Conservation (phyloP, 2,329 filamentous ascomycete species). For the Penicillium sp. region DNA sequence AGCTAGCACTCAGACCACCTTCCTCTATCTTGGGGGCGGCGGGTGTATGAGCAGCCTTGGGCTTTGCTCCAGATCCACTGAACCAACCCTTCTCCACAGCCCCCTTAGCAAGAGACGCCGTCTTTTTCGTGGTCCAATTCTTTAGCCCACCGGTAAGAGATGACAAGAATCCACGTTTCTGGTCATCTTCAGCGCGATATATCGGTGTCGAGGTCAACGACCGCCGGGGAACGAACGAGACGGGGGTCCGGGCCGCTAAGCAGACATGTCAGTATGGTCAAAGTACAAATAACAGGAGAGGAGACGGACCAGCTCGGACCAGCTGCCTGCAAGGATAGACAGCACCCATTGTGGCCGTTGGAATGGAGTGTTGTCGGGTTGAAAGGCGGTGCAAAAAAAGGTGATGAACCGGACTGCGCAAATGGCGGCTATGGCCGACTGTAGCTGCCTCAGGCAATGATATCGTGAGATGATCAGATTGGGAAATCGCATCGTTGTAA, state of each 20-base stretch:
- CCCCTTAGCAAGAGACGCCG: neutral
- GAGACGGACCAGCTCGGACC: slow-evolving; percentile 33
- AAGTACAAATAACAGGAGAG: neutral
- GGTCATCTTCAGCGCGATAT: slow-evolving; percentile 29
- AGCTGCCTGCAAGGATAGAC: slow-evolving; percentile 37
- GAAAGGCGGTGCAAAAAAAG: slow-evolving; percentile 30
- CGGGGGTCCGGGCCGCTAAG: slow-evolving; percentile 29
- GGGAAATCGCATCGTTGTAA: slow-evolving; percentile 6
- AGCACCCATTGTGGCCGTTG: slow-evolving; percentile 39
- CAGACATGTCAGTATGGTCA: neutral
- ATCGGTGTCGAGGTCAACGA: slow-evolving; percentile 32
- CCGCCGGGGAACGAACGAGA: slow-evolving; percentile 34
- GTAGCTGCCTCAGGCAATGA: slow-evolving; percentile 14
- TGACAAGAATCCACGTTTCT: slow-evolving; percentile 25
- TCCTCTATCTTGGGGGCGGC: slow-evolving; percentile 30
- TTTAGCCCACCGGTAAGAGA: slow-evolving; percentile 17
- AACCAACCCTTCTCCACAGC: slow-evolving; percentile 27
- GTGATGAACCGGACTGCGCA: slow-evolving; percentile 21
- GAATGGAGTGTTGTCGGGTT: slow-evolving; percentile 17
- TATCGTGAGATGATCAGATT: slow-evolving; percentile 19
- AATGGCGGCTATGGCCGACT: slow-evolving; percentile 17
- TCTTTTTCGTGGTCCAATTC: neutral
- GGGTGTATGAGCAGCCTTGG: slow-evolving; percentile 27
- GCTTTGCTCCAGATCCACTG: slow-evolving; percentile 25
- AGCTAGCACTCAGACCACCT: slow-evolving; percentile 35